Conservation (phyloP, 108 stramenopile species). For the Fragilaria radians region DNA sequence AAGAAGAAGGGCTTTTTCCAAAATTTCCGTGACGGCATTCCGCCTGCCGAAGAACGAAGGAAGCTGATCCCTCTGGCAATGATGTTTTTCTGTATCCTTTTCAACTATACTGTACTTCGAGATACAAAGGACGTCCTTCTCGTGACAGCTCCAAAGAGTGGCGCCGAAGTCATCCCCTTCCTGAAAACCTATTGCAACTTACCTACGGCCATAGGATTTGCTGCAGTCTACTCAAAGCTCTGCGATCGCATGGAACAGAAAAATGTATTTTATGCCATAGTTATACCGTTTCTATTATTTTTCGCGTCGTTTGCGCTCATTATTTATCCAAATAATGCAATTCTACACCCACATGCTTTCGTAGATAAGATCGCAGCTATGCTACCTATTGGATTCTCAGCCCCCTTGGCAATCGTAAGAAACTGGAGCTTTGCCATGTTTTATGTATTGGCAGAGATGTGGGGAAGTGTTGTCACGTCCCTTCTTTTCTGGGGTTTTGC, state of each 20-base stretch:
- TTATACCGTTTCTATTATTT: conserved; percentile 87
- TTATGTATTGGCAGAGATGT: conserved; percentile 98
- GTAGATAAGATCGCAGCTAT: conserved; percentile 56
- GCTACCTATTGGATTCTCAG: conserved; percentile 73
- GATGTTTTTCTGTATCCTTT: conserved; percentile 97
- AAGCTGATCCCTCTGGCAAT: conserved; percentile 87
- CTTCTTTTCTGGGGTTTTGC: conserved; percentile 98
- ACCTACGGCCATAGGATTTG: conserved; percentile 84
- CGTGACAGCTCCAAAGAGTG: conserved; percentile 82
- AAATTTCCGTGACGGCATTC: conserved; percentile 55
- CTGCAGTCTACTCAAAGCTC: conserved; percentile 81
- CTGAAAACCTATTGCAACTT: conserved; percentile 96
- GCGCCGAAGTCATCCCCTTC: conserved; percentile 96
- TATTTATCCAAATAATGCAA: conserved; percentile 78
- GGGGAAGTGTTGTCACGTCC: conserved; percentile 93
- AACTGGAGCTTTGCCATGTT: conserved; percentile 97
- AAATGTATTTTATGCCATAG: conserved; percentile 86
- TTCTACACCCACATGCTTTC: conserved; percentile 88
- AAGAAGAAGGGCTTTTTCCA: conserved; percentile 18
- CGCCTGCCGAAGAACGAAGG: conserved; percentile 76
- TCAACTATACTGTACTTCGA: conserved; percentile 96
- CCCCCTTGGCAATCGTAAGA: conserved; percentile 74
- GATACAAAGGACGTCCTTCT: conserved; percentile 95
- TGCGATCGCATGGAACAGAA: conserved; percentile 81
- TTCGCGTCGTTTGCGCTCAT: conserved; percentile 82